Evolutionary conservation across 2,329 filamentous ascomycete species (phyloP), one percentile per base, ranked within the genome.

Genomic region (Beauveria sp.): DNA sequence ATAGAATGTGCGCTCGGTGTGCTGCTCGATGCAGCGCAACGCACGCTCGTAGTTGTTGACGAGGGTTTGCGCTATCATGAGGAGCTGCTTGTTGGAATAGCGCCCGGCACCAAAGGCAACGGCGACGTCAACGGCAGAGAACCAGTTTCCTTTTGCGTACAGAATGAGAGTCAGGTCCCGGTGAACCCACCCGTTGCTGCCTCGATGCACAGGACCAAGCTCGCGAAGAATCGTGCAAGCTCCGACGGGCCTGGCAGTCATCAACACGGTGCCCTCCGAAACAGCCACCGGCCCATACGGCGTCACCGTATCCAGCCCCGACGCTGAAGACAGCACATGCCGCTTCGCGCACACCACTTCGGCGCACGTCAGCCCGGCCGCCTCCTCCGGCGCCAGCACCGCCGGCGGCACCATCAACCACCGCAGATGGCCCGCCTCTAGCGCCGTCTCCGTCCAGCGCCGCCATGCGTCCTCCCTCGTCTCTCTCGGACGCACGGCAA

Each of bases 151-250:
- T 3, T 24, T 3, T 8, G 54, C 18, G 31, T 48, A 57, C 20
- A 57, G 54, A 48, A 57, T 57, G 42, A 57, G 54, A 6, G 54
- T 57, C 54, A 57, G 42, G 18, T 48, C 54, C 14, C 54, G 54
- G 5, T 48, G 54, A 6, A 48, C 54, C 40, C 40, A 57, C 3
- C 22, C 42, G 28, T 46, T 22, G 54, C 26, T 20, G 26, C 54
- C n/a, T 5, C 54, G 54, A 5, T 48, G 26, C 28, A 57, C 54
- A 2, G 42, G 42, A 3, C 54, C 42, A 12, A 57, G 42, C 20
- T 20, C n/a, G 20, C 42, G 54, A 9, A 57, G n/a, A 24, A 57
- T 3, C 6, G 24, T 34, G 24, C 54, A 48, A 24, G 26, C 4
- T 18, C 54, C 54, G 20, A 57, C 22, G 3, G 20, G 54, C 24